phyloP scores from a whole-genome alignment of 257 asterid genomes.

The Lithospermum erythrorhizon region DNA sequence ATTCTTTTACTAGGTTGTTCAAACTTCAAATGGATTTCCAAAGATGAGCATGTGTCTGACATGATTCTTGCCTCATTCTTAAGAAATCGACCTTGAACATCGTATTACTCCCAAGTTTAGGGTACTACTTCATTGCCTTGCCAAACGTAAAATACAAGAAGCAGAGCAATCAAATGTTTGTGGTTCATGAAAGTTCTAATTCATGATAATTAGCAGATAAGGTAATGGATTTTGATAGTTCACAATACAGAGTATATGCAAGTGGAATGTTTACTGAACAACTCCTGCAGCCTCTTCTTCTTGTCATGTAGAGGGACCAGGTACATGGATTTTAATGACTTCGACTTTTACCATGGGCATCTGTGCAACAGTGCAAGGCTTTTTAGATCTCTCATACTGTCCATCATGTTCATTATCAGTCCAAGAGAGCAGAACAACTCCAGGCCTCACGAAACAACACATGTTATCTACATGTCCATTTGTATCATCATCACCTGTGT shows the following conservation, averaged over 20 bases:
- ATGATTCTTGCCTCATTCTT: too few relatives aligned
- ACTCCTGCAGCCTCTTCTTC: constrained; percentile 75
- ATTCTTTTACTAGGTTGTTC: too few relatives aligned
- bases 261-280: constrained; percentile 25
- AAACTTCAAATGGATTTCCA: too few relatives aligned
- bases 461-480: constrained; percentile 91
- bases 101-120: too few relatives aligned
- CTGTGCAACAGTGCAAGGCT: constrained; percentile 48
- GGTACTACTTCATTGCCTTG: too few relatives aligned
- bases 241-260: background rate
- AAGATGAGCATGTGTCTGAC: too few relatives aligned
- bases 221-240: background rate
- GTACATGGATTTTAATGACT: constrained; percentile 82
- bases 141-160: too few relatives aligned
- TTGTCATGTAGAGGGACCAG: constrained; percentile 68
- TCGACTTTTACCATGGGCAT: constrained; percentile 65
- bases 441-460: constrained; percentile 88
- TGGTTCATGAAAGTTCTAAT: too few relatives aligned
- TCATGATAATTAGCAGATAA: background rate
- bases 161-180: too few relatives aligned
- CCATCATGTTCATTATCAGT: constrained; percentile 74
- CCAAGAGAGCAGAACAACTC: constrained; percentile 79
- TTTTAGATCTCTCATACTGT: constrained; percentile 55
- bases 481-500: constrained; percentile 90
- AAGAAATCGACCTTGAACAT: too few relatives aligned